phyloP scores from a whole-genome alignment of 2,329 filamentous ascomycete species.

The Exserohilum rostratum region DNA sequence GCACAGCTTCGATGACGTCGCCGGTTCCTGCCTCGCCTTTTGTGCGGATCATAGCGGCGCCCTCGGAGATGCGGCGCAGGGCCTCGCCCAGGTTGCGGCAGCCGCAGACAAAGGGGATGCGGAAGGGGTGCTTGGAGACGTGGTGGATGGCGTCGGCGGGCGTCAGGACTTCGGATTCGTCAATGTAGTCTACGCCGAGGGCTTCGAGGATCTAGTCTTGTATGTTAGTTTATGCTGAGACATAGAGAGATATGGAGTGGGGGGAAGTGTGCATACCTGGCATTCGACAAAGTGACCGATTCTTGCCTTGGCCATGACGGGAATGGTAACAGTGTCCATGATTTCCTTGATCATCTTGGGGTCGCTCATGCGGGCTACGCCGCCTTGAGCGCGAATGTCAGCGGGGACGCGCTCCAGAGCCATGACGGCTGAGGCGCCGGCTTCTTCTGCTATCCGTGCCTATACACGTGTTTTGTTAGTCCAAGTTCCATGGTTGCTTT shows the following conservation, averaged over 20 bases:
- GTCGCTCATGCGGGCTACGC: constrained; percentile 96
- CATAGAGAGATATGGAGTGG: background rate
- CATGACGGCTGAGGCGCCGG: constrained; percentile 96
- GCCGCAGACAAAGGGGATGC: constrained; percentile 91
- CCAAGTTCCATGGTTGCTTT: background rate
- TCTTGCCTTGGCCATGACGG: constrained; percentile 98
- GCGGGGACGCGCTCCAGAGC: constrained; percentile 96
- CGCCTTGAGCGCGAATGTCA: constrained; percentile 90
- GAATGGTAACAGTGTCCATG: constrained; percentile 92
- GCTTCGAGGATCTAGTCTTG: constrained; percentile 95
- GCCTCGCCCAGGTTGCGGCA: constrained; percentile 95
- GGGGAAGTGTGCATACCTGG: constrained; percentile 60
- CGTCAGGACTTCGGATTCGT: constrained; percentile 97
- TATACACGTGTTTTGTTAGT: constrained; percentile 45
- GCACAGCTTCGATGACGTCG: constrained; percentile 94
- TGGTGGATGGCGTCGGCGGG: constrained; percentile 90
- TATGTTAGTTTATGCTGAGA: too few species aligned
- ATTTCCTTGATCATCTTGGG: constrained; percentile 94
- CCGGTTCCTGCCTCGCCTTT: constrained; percentile 98
- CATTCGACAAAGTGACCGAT: constrained; percentile 99
- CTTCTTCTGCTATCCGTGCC: constrained; percentile 96
- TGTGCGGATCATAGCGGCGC: constrained; percentile 97
- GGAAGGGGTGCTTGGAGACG: constrained; percentile 85
- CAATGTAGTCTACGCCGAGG: constrained; percentile 95
- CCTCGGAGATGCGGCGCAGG: constrained; percentile 85